Evolutionary conservation across 495 filamentous ascomycete species (phyloP), one percentile per base, ranked within the genome.

Genomic region (Bryoglossum gracile): DNA sequence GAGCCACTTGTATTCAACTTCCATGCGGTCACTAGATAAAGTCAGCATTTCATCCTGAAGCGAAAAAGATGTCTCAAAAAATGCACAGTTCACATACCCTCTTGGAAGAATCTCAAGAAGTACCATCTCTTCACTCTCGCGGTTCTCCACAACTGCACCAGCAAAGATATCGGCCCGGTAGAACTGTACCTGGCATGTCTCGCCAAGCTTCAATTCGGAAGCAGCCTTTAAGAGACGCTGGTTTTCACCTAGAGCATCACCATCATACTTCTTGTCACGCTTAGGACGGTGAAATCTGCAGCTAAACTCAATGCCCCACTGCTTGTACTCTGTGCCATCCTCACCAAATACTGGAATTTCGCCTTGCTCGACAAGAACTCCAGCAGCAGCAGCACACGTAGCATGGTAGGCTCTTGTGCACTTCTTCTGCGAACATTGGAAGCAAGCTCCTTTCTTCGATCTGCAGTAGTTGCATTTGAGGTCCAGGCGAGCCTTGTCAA

Each of bases 351-450:
- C 85, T 0, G 86, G 83, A 38, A 91, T 79, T 21, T 84, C 76
- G 11, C 84, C 87, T 59, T 85, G 78, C 60, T 99, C 91, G 34
- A 95, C 83, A 55, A 90, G 79, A 8, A 97, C 90, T 32, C 94
- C 92, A 34, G 91, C 92, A 13, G 89, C 78, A 18, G 86, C 82
- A 2, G 92, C 91, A 60, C 92, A 99, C 11, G 89, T 97, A 2
- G 90, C 88, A 65, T 99, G 92, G 63, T 94, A 99, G 2, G 94
- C 82, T 50, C 91, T 74, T 19, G 85, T 85, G 63, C 92, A 99
- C 65, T 95, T 97, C 72, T 89, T 92, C 48, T 83, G 82, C 5
- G 88, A 92, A 69, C 92, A 99, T 65, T 99, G 92, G 71, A 99
- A 95, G 66, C 90, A 95, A 13, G 89, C 86, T 22, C 92, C 92